phyloP scores from a whole-genome alignment of 371 early-diverging fungal genomes.

The Blastocladiella emersonii region DNA sequence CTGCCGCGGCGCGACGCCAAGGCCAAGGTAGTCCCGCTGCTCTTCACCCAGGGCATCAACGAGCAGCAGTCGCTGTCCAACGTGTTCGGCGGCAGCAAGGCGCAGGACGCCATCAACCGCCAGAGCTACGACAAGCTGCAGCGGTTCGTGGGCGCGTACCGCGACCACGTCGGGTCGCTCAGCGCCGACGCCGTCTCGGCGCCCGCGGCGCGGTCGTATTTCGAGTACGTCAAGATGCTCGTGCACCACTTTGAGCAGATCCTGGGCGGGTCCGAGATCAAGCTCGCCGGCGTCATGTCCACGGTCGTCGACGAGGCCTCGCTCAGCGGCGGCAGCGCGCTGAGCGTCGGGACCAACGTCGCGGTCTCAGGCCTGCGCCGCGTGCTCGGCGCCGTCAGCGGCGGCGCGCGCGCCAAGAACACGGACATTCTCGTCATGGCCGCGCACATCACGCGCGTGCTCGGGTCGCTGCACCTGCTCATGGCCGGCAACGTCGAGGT shows the following conservation, averaged over 20 bases:
- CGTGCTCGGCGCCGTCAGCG: background rate
- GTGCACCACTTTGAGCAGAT: background rate
- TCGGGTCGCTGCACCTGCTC: background rate
- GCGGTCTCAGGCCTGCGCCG: background rate
- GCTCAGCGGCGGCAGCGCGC: background rate
- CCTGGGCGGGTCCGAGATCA: background rate
- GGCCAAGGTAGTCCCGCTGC: background rate
- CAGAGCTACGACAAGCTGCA: background rate
- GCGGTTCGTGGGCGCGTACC: background rate
- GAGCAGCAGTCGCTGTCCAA: background rate
- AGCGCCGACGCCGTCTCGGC: background rate
- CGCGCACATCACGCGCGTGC: constrained; percentile 2
- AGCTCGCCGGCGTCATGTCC: background rate
- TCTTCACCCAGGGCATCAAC: constrained; percentile 7
- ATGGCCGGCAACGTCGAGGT: background rate
- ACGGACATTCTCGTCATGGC: constrained; percentile 6
- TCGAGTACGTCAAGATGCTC: background rate
- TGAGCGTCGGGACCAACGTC: background rate
- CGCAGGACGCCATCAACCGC: constrained; percentile 3
- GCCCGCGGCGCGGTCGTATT: background rate
- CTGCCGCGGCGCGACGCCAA: background rate
- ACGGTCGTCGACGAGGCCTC: background rate
- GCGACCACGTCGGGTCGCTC: background rate
- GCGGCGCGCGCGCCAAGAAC: background rate
- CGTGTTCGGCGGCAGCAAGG: background rate